Conservation (phyloP, 129 eudicot genomes). For the Saposhnikovia divaricata region DNA sequence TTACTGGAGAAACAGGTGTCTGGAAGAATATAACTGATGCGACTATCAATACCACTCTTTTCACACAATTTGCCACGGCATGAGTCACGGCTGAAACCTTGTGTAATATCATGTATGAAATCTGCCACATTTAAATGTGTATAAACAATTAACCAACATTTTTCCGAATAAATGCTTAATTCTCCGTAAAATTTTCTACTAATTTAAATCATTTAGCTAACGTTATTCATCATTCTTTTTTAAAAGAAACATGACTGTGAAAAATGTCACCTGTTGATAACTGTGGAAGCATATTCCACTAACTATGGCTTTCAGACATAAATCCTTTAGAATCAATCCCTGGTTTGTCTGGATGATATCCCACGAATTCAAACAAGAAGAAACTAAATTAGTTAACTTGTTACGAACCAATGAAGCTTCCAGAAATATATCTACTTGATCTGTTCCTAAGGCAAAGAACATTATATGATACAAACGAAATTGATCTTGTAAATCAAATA, state of each 20-base stretch:
- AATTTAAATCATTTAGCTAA: neutral
- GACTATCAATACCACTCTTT: constrained; percentile 85
- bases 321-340: constrained; percentile 58
- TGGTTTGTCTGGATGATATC: constrained; percentile 47
- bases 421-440: neutral
- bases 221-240: neutral
- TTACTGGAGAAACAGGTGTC: constrained; percentile 84
- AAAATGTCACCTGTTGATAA: constrained; percentile 68
- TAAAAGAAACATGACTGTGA: neutral
- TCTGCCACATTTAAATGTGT: constrained; percentile 30
- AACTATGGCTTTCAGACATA: constrained; percentile 48
- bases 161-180: neutral
- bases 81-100: constrained; percentile 92
- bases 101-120: constrained; percentile 70
- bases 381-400: neutral
- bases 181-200: neutral
- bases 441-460: neutral
- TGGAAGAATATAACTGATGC: constrained; percentile 81
- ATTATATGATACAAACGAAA: neutral
- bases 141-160: neutral
- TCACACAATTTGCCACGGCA: constrained; percentile 86
- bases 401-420: neutral
- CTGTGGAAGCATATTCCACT: constrained; percentile 86
- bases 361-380: neutral
- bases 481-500: neutral